phyloP scores from a whole-genome alignment of 352 stramenopile species.

The Phytophthora sansomeana region DNA sequence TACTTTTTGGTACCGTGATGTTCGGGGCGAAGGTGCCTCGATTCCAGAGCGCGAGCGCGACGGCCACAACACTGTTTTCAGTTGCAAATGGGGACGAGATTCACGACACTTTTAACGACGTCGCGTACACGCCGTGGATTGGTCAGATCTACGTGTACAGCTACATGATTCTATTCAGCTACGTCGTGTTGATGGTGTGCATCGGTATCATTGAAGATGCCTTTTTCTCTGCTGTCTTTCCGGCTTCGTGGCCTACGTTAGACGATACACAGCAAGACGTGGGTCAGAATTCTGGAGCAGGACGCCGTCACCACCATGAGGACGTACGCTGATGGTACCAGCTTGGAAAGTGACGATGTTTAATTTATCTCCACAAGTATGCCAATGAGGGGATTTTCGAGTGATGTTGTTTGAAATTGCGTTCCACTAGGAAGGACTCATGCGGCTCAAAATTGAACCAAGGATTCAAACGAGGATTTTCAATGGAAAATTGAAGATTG shows the following conservation, averaged over 20 bases:
- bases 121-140: slow-evolving; percentile 75
- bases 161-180: slow-evolving; percentile 91
- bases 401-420: no score
- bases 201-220: slow-evolving; percentile 91
- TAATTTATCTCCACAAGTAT: no score
- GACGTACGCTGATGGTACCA: neutral
- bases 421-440: no score
- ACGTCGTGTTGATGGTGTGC: slow-evolving; percentile 91
- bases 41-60: slow-evolving; percentile 73
- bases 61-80: slow-evolving; percentile 84
- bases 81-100: slow-evolving; percentile 91
- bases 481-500: no score
- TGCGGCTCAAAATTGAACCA: no score
- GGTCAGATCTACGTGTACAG: slow-evolving; percentile 88
- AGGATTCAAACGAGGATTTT: no score
- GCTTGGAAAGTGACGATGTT: neutral
- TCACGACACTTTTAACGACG: slow-evolving; percentile 83
- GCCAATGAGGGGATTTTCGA: no score
- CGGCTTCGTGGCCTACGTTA: slow-evolving; percentile 58
- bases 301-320: slow-evolving; percentile 12
- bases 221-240: slow-evolving; percentile 87
- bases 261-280: slow-evolving; percentile 14
- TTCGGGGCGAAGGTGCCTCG: slow-evolving; percentile 83
- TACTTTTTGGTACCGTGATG: slow-evolving; percentile 88
- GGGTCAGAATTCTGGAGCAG: slow-evolving; percentile 3